Evolutionary conservation across 2,329 filamentous ascomycete genomes (phyloP).

Genomic region (Emmonsiellopsis sp.): DNA sequence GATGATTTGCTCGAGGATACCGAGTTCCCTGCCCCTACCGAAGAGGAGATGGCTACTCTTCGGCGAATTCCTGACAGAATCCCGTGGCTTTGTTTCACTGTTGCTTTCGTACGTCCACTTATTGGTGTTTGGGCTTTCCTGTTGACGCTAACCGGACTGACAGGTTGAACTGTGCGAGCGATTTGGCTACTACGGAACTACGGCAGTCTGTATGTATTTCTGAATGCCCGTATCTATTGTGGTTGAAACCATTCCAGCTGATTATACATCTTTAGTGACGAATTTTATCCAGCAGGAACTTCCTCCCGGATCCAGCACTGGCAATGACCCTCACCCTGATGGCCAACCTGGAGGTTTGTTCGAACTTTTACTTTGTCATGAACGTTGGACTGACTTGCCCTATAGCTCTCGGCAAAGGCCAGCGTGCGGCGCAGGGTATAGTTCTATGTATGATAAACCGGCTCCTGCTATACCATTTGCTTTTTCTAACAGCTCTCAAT

Average conservation of each 20-base stretch:
- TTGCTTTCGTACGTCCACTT: slow-evolving; percentile 44
- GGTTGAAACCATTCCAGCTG: not conserved
- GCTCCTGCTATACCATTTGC: not conserved
- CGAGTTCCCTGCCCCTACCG: slow-evolving; percentile 14
- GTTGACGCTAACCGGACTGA: too few species aligned
- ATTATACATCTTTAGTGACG: slow-evolving; percentile 31
- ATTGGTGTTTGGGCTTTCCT: too few species aligned
- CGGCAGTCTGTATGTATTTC: slow-evolving; percentile 48
- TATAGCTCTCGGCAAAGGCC: slow-evolving; percentile 50
- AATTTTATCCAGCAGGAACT: slow-evolving; percentile 53
- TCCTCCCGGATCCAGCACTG: slow-evolving; percentile 45
- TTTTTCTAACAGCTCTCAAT: not conserved
- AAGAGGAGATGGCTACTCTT: slow-evolving; percentile 23
- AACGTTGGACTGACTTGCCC: slow-evolving; percentile 31
- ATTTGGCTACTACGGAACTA: slow-evolving; percentile 66
- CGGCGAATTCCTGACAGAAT: slow-evolving; percentile 37
- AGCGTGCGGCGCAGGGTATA: slow-evolving; percentile 43
- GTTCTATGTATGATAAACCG: slow-evolving; percentile 29
- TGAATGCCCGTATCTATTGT: not conserved
- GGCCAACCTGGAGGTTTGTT: slow-evolving; percentile 29
- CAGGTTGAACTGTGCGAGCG: slow-evolving; percentile 60
- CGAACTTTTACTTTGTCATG: not conserved
- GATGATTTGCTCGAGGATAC: not conserved
- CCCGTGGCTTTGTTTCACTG: slow-evolving; percentile 56
- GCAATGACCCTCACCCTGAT: slow-evolving; percentile 27